These are phyloP conservation scores for Ceratocystis colombiana DNA, from an alignment of 2,329 filamentous ascomycete species.

Conservation along the genomic window DNA sequence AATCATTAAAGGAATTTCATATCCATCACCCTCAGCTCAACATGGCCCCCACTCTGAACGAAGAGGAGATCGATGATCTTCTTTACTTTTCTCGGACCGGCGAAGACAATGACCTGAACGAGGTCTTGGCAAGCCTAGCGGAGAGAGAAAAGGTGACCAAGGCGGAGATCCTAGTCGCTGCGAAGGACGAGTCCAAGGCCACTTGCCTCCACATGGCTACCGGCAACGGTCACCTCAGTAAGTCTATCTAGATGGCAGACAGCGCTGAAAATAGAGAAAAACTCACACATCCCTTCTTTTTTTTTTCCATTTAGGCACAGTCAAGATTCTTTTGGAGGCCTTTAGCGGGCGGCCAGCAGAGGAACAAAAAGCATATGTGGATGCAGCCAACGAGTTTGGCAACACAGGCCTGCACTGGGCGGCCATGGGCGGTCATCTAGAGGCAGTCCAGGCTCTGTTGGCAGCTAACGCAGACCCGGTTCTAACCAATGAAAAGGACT, in stretches of 20 bases:
- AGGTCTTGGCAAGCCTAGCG: constrained; percentile 49
- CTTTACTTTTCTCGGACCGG: constrained; percentile 76
- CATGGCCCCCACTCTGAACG: constrained; percentile 49
- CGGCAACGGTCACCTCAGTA: constrained; percentile 79
- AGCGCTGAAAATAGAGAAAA: not conserved
- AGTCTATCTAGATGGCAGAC: constrained; percentile 26
- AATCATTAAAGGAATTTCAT: constrained; percentile 20
- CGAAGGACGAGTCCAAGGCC: constrained; percentile 64
- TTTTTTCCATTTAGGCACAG: constrained; percentile 34
- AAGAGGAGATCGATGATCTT: constrained; percentile 83
- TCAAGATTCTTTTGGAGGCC: constrained; percentile 37
- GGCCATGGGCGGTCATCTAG: constrained; percentile 75
- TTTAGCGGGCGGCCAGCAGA: constrained; percentile 35
- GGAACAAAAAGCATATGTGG: constrained; percentile 46
- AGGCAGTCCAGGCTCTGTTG: constrained; percentile 66
- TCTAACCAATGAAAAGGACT: constrained; percentile 71
- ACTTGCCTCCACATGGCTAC: constrained; percentile 86
- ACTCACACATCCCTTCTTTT: constrained; percentile 11
- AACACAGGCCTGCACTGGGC: constrained; percentile 95
- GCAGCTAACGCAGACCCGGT: constrained; percentile 62
- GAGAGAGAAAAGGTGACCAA: constrained; percentile 49
- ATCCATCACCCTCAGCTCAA: constrained; percentile 19
- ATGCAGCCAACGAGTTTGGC: constrained; percentile 65
- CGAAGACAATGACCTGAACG: constrained; percentile 59
- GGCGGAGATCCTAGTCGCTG: constrained; percentile 57